Conservation (phyloP, 179 eudicot species). For the Corrigiola litoralis region DNA sequence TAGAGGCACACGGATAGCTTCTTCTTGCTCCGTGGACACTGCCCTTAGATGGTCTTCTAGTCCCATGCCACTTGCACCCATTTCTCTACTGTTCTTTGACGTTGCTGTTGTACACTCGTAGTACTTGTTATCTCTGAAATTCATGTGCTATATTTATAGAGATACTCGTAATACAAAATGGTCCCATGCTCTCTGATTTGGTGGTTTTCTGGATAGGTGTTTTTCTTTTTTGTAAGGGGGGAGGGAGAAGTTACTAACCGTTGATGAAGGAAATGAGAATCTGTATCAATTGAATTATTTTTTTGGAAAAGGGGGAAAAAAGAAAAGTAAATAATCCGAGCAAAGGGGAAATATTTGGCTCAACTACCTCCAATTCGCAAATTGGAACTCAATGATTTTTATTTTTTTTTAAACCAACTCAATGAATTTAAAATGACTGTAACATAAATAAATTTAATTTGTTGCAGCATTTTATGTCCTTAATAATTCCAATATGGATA, state of each 20-base stretch:
- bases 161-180: background rate
- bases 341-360: no score
- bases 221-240: conserved; percentile 25
- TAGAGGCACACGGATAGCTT: conserved; percentile 15
- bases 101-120: no score
- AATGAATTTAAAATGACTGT: no score
- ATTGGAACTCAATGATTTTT: background rate
- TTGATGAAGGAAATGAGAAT: conserved; percentile 13
- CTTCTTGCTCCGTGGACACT: conserved; percentile 10
- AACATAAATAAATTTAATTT: no score
- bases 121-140: no score
- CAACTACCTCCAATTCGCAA: background rate
- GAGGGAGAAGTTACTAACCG: conserved; percentile 2
- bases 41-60: background rate
- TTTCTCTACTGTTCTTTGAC: no score
- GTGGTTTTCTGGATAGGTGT: background rate
- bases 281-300: background rate
- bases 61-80: background rate
- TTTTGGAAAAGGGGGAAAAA: background rate
- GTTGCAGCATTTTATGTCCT: no score
- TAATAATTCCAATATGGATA: no score
- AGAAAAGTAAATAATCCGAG: no score
- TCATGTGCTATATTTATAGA: background rate
- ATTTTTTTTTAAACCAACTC: no score
- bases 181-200: background rate